Evolutionary conservation across 2,329 filamentous ascomycete genomes (phyloP).

Genomic region (Aspergillus tubingensis): DNA sequence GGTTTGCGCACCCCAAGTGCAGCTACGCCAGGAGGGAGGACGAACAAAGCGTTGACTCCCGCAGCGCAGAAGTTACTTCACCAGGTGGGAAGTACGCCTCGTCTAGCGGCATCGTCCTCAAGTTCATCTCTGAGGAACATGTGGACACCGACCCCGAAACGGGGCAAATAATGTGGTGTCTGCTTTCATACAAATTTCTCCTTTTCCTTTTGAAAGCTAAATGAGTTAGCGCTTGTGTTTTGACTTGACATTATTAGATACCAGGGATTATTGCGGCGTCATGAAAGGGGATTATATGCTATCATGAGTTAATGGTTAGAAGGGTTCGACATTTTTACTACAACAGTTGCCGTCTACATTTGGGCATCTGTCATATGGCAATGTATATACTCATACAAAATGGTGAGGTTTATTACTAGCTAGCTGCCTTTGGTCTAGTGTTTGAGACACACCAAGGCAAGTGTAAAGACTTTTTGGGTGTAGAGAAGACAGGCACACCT

Average conservation of each 20-base stretch:
- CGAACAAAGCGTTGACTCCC: conserved; percentile 44
- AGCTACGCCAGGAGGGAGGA: conserved; percentile 19
- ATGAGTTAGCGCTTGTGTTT: background rate
- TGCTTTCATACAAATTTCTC: background rate
- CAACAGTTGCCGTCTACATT: background rate
- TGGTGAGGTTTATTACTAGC: too few relatives aligned
- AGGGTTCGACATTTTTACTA: background rate
- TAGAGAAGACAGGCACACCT: too few relatives aligned
- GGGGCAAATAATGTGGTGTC: conserved; percentile 22
- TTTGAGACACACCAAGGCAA: too few relatives aligned
- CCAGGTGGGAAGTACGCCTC: conserved; percentile 41
- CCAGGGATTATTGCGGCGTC: background rate
- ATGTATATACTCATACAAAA: too few relatives aligned
- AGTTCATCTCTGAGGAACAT: conserved; percentile 35
- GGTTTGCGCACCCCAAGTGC: conserved; percentile 29
- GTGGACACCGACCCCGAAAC: conserved; percentile 43
- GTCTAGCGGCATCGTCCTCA: conserved; percentile 9
- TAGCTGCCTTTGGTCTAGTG: too few relatives aligned
- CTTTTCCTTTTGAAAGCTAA: background rate
- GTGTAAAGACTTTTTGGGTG: too few relatives aligned
- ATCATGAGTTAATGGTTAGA: background rate
- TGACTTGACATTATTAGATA: conserved; percentile 1
- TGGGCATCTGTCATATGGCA: background rate
- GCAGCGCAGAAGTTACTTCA: conserved; percentile 47
- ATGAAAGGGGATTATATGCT: background rate